Evolutionary conservation across 768 basidiomycete genomes (phyloP).

Genomic region (Lactarius sanguifluus): DNA sequence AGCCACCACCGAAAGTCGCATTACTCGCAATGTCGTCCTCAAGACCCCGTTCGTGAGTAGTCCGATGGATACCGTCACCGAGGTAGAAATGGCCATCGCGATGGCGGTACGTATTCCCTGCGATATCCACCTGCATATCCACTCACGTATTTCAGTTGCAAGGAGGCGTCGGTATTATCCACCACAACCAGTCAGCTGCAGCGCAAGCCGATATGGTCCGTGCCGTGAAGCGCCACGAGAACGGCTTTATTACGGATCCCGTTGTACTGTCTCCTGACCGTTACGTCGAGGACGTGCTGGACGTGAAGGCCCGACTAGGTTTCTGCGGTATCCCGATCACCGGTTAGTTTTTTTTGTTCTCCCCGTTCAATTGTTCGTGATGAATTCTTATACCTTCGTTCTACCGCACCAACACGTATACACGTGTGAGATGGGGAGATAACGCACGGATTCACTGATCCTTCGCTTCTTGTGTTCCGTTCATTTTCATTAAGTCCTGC

Average conservation of each 20-base stretch:
- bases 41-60: slow-evolving; percentile 97
- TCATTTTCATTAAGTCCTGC: slow-evolving; percentile 31
- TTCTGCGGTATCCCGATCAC: slow-evolving; percentile 99
- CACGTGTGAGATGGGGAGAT: slow-evolving; percentile 75
- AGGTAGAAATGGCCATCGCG: slow-evolving; percentile 88
- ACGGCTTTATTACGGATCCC: slow-evolving; percentile 97
- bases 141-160: slow-evolving; percentile 54
- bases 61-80: slow-evolving; percentile 99
- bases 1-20: slow-evolving; percentile 78
- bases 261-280: slow-evolving; percentile 80
- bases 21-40: slow-evolving; percentile 87
- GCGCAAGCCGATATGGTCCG: slow-evolving; percentile 96
- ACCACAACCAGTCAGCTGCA: slow-evolving; percentile 86
- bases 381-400: slow-evolving; percentile 80
- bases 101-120: slow-evolving; percentile 66
- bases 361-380: slow-evolving; percentile 36
- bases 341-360: slow-evolving; percentile 56
- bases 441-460: slow-evolving; percentile 30
- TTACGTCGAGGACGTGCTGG: slow-evolving; percentile 83
- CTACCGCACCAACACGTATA: slow-evolving; percentile 74
- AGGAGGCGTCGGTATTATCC: slow-evolving; percentile 97
- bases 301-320: slow-evolving; percentile 87
- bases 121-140: slow-evolving; percentile 4
- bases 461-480: slow-evolving; percentile 1
- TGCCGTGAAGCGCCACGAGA: slow-evolving; percentile 97